phyloP scores from a whole-genome alignment of 495 filamentous ascomycete species.

The Penicillium pancosmium region DNA sequence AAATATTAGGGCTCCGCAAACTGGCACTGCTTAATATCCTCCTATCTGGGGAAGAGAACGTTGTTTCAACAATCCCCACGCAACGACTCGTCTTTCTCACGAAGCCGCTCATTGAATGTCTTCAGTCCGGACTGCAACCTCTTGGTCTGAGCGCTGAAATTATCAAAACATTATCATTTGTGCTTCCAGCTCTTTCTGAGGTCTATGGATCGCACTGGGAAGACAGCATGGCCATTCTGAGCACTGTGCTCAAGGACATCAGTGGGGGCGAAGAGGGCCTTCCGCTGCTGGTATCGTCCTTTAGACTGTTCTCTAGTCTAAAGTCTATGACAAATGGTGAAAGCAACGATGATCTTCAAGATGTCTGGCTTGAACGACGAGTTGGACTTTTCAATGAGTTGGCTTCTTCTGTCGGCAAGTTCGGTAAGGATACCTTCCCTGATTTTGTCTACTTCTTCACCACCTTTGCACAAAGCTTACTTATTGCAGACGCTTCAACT shows the following conservation, averaged over 20 bases:
- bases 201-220: slow-evolving; percentile 90
- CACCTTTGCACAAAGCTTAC: slow-evolving; percentile 15
- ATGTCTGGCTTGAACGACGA: slow-evolving; percentile 63
- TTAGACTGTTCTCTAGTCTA: slow-evolving; percentile 69
- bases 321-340: slow-evolving; percentile 57
- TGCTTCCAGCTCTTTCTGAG: slow-evolving; percentile 71
- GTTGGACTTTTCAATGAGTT: slow-evolving; percentile 55
- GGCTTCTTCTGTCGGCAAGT: slow-evolving; percentile 50
- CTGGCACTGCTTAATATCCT: slow-evolving; percentile 62
- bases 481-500: slow-evolving; percentile 44
- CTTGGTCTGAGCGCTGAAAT: slow-evolving; percentile 51
- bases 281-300: slow-evolving; percentile 65
- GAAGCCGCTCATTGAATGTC: slow-evolving; percentile 73
- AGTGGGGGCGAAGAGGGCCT: slow-evolving; percentile 50
- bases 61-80: slow-evolving; percentile 63
- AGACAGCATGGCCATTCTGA: slow-evolving; percentile 60
- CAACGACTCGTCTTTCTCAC: slow-evolving; percentile 82
- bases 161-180: slow-evolving; percentile 61
- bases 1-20: slow-evolving; percentile 48
- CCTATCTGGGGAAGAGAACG: slow-evolving; percentile 52
- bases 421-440: slow-evolving; percentile 35
- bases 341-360: slow-evolving; percentile 82
- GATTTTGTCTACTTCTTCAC: background rate
- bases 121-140: slow-evolving; percentile 53
- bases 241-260: slow-evolving; percentile 54